phyloP scores from a whole-genome alignment of 306 rosid genomes.

The Ormosia emarginata region DNA sequence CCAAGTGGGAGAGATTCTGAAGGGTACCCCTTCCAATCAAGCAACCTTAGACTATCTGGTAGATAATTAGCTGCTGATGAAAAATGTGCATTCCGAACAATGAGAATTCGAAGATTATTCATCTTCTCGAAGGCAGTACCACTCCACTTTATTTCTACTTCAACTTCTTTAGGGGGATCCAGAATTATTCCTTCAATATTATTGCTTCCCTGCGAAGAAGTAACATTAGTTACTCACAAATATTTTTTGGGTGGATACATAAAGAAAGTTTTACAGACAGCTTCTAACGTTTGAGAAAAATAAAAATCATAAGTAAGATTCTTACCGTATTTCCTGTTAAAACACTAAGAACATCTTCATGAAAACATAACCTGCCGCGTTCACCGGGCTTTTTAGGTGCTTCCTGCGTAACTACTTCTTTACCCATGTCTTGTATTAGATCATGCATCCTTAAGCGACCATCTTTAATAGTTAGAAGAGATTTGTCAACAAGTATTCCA shows the following conservation, averaged over 20 bases:
- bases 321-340: neutral
- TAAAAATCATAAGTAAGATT: neutral
- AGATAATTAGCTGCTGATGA: neutral
- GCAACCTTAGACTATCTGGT: neutral
- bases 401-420: neutral
- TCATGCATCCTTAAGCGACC: neutral
- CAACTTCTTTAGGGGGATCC: neutral
- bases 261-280: neutral
- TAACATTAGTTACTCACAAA: neutral
- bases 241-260: neutral
- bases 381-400: neutral
- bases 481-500: neutral
- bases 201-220: neutral
- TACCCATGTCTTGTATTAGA: slow-evolving; percentile 19
- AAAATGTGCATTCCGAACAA: slow-evolving; percentile 8
- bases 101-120: slow-evolving; percentile 5
- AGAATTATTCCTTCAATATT: slow-evolving; percentile 19
- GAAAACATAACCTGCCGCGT: neutral
- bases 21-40: slow-evolving; percentile 10
- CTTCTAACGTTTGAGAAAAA: too few relatives aligned
- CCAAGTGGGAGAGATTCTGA: neutral
- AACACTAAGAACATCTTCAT: neutral
- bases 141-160: neutral
- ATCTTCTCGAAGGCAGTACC: neutral
- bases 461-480: neutral